Evolutionary conservation across 1,284 basidiomycete species (phyloP), one percentile per base, ranked within the genome.

Genomic region (Ceratobasidium sp.): DNA sequence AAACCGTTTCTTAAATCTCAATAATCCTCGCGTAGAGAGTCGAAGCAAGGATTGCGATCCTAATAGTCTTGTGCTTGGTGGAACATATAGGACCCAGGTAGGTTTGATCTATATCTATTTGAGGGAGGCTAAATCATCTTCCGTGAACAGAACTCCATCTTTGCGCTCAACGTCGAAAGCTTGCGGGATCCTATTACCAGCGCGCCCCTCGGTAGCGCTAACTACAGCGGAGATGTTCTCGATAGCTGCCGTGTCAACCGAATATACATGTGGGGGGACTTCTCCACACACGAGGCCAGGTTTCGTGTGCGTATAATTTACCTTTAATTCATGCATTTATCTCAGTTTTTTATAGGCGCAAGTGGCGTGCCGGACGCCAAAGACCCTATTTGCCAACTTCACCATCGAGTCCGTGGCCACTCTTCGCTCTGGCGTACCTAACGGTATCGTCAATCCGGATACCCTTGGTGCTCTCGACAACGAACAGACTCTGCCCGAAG

Each of bases 261-360:
- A 33, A 72, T 72, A 44, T 72, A 72, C 67, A 72, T 72, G 67
- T 36, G 59, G 56, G 67, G 54, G 29, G 56, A 72, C 17, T 72
- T 59, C 24, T 29, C 67, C 3, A 60, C 56, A 1, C 67, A 72
- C 33, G 67, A 72, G 9, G 56, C 36, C 31, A 33, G 19, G 2
- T 60, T 36, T 19, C 57, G 33, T 7, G 57, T 60, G 41, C 9
- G 57, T 33, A 11, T n/a, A 36, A 27, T 60, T 60, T 36, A 44
- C 6, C n/a, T 41, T 41, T 41, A 11, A 33, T 2, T 27, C 57
- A n/a, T 41, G 31, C 17, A 60, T 27, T 6, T 27, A 9, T n/a
- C 27, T 41, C 19, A 60, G 19, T n/a, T 9, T 33, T 15, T 41
- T 14, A 19, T n/a, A 60, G 27, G 67, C 67, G 8, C 51, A 72